Evolutionary conservation across 2,329 filamentous ascomycete genomes (phyloP).

Genomic region (Cercospora sp.): DNA sequence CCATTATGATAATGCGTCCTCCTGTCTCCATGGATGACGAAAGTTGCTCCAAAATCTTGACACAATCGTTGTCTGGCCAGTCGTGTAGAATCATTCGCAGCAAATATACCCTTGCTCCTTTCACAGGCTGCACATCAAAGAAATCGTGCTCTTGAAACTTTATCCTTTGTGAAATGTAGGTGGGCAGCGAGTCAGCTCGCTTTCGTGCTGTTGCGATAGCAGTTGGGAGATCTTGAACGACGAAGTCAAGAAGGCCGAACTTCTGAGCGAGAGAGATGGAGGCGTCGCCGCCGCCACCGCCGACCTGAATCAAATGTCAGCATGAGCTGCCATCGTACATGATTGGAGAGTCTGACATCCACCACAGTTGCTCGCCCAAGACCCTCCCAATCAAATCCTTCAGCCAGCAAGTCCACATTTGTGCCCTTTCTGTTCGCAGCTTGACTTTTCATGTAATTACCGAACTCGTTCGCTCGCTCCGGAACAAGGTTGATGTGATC

Average conservation of each 20-base stretch:
- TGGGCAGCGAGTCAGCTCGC: not conserved
- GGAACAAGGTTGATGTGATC: not conserved
- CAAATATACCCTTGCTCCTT: constrained; percentile 4
- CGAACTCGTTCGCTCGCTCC: not conserved
- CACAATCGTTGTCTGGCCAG: constrained; percentile 12
- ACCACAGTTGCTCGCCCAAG: not conserved
- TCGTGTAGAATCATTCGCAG: constrained; percentile 21
- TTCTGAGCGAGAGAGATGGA: constrained; percentile 24
- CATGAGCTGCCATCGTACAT: not conserved
- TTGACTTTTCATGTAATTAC: not conserved
- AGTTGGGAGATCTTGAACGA: constrained; percentile 22
- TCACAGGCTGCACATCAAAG: constrained; percentile 15
- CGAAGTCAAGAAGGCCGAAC: constrained; percentile 21
- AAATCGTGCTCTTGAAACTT: constrained; percentile 22
- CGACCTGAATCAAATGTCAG: constrained; percentile 15
- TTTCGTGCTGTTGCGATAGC: constrained; percentile 16
- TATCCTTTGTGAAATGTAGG: not conserved
- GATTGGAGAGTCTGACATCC: not conserved
- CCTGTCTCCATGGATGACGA: not conserved
- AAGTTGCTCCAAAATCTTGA: constrained; percentile 20
- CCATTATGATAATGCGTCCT: constrained; percentile 1
- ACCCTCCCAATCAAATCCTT: not conserved
- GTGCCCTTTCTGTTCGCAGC: not conserved
- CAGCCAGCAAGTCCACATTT: not conserved
- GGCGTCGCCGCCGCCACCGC: constrained; percentile 28